Base-by-base conservation (phyloP, 2,329 filamentous ascomycete genomes). In the Exophiala xenobiotica region DNA sequence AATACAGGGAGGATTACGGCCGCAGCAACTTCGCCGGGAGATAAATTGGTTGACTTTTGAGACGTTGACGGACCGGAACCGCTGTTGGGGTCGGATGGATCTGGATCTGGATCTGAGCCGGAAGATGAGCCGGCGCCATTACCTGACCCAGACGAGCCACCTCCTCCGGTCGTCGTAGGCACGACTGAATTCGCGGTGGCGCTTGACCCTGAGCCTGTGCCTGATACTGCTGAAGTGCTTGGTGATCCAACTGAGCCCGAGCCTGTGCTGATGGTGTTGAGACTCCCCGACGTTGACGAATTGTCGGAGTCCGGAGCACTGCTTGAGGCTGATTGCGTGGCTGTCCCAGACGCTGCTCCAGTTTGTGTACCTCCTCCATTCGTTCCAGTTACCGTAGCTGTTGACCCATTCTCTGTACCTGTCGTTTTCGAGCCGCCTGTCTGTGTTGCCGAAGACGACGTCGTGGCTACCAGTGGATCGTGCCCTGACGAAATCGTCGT, bases 1-100 rank as follows among this genome's bases (percentile, higher is more conserved):
- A 55, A 31, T 14, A 56, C 42, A 8, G 58, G 53, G 43, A 61
- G 48, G 31, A 59, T 46, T 20, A 56, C 44, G 6, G 44, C 49
- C 14, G 51, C 51, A 12, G 53, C 51, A 14, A 55, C 52, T 26
- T 56, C 51, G 33, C 48, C 56, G 20, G 51, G 43, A 6, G 58
- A 61, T 9, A 61, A 46, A 19, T 42, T 33, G 8, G 18, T 40
- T 19, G 44, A 37, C 18, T 29, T 37, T 40, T n/a, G n/a, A 7
- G 38, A 24, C 7, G 19, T n/a, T 11, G 38, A 40, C 14, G 9
- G 16, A 27, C 22, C 16, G 33, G 55, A 22, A 11, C 22, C 29
- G 3, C 41, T 19, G 14, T 33, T 20, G 4, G 46, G 39, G 46
- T 46, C 27, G 5, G 49, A 22, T 27, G 16, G 18, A 12, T 20